A percentile compares a stretch with the other conserved stretches of the same genome.
Conservation (phyloP, 805 yeast species). For the Wickerhamomyces sydowiorum region DNA sequence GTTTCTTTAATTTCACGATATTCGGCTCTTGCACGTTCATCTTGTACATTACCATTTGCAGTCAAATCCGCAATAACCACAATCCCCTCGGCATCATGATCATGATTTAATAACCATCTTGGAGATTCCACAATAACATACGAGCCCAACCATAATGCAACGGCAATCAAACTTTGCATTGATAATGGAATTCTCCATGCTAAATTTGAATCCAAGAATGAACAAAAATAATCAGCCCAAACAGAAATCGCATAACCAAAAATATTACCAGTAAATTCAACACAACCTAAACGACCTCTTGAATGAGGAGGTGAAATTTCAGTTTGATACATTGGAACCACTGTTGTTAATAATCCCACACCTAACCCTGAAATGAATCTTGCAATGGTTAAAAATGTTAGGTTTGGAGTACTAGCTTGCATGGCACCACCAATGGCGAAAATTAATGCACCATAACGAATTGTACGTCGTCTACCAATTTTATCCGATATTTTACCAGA, state of each 20-base stretch:
- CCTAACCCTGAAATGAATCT: slow-evolving; percentile 81
- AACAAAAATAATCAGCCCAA: slow-evolving; percentile 81
- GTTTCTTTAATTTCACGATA: slow-evolving; percentile 78
- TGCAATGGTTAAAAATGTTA: slow-evolving; percentile 61
- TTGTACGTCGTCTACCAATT: slow-evolving; percentile 75
- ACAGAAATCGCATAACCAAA: slow-evolving; percentile 77
- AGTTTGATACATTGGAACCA: slow-evolving; percentile 83
- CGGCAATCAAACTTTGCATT: slow-evolving; percentile 71
- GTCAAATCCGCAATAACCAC: slow-evolving; percentile 79
- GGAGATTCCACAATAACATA: slow-evolving; percentile 83
- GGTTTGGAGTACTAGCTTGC: slow-evolving; percentile 55
- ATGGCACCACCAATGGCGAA: slow-evolving; percentile 75
- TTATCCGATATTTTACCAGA: slow-evolving; percentile 76
- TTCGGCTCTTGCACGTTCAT: slow-evolving; percentile 63
- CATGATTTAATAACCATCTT: slow-evolving; percentile 82
- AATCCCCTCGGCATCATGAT: slow-evolving; percentile 75
- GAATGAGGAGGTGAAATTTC: slow-evolving; percentile 86
- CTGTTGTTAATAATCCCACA: slow-evolving; percentile 76
- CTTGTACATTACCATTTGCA: slow-evolving; percentile 70
- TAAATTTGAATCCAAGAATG: slow-evolving; percentile 51
- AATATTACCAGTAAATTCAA: slow-evolving; percentile 84
- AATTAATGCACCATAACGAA: slow-evolving; percentile 70
- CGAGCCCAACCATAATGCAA: slow-evolving; percentile 65
- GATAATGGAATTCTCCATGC: slow-evolving; percentile 80
- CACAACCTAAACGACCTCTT: slow-evolving; percentile 79